phyloP scores from a whole-genome alignment of 352 stramenopile genomes.

The Paralagenidium karlingii region DNA sequence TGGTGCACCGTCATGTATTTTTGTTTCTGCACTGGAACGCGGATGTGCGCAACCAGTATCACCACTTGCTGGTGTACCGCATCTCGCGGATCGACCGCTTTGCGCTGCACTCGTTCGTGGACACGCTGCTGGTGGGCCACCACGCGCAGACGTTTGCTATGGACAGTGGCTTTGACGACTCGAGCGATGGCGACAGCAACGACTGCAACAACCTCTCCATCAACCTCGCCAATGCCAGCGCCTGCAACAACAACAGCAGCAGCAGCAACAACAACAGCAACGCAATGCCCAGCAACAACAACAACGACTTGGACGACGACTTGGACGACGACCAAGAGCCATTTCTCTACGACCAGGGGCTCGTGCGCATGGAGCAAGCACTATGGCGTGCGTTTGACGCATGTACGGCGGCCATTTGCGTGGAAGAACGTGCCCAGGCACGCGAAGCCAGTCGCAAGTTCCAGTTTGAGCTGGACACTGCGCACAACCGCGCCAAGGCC shows the following conservation, averaged over 20 bases:
- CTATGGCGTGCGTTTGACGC: slow-evolving; percentile 69
- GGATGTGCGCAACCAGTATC: slow-evolving; percentile 55
- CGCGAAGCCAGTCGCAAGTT: slow-evolving; percentile 47
- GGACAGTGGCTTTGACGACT: slow-evolving; percentile 9
- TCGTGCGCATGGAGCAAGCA: slow-evolving; percentile 42
- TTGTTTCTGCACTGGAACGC: slow-evolving; percentile 71
- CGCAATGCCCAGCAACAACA: slow-evolving; percentile 6
- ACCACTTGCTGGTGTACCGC: slow-evolving; percentile 64
- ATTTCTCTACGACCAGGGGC: not conserved
- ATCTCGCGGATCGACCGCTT: slow-evolving; percentile 42
- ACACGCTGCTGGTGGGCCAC: slow-evolving; percentile 47
- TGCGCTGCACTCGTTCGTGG: slow-evolving; percentile 45
- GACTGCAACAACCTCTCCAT: slow-evolving; percentile 17
- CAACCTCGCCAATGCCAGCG: slow-evolving; percentile 1
- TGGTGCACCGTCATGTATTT: slow-evolving; percentile 65
- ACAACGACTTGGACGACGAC: slow-evolving; percentile 5
- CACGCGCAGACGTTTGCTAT: too few relatives aligned
- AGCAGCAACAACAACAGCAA: slow-evolving; percentile 4
- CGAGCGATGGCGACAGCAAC: slow-evolving; percentile 8
- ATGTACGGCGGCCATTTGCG: slow-evolving; percentile 42
- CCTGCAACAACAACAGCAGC: slow-evolving; percentile 1
- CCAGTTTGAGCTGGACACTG: slow-evolving; percentile 33
- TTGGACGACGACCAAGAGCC: not conserved
- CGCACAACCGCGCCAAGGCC: slow-evolving; percentile 27
- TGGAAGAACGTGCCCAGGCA: slow-evolving; percentile 37